phyloP scores from a whole-genome alignment of 2,329 filamentous ascomycete genomes.

The Fusarium nelsonii region DNA sequence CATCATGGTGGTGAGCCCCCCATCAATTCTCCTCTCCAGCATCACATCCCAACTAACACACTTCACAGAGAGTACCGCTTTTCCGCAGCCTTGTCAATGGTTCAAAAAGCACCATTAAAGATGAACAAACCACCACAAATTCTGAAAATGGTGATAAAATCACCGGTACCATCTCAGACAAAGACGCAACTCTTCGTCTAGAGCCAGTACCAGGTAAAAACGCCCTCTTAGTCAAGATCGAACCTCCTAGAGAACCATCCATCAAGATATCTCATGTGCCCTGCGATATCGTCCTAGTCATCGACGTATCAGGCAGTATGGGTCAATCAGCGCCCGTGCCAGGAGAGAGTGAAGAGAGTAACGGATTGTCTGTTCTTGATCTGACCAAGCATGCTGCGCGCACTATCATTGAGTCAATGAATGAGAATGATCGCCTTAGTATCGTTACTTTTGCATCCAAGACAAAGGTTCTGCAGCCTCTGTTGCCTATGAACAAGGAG shows the following conservation, averaged over 20 bases:
- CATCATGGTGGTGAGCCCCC: constrained; percentile 29
- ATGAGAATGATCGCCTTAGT: constrained; percentile 66
- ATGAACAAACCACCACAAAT: not conserved
- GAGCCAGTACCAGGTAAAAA: constrained; percentile 56
- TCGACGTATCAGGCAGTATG: constrained; percentile 73
- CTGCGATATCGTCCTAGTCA: constrained; percentile 71
- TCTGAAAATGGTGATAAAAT: not conserved
- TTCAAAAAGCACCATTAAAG: constrained; percentile 3
- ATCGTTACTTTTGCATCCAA: constrained; percentile 66
- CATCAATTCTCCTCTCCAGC: too few relatives aligned
- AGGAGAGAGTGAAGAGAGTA: constrained; percentile 59
- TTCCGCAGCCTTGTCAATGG: constrained; percentile 8
- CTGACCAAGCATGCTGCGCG: constrained; percentile 70
- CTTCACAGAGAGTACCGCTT: constrained; percentile 38
- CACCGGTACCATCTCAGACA: not conserved
- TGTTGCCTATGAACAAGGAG: constrained; percentile 60
- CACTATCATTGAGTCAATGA: constrained; percentile 69
- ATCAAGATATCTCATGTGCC: constrained; percentile 57
- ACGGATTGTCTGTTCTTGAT: constrained; percentile 68
- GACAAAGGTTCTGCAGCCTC: constrained; percentile 59
- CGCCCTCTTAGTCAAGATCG: constrained; percentile 61
- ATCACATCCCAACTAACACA: not conserved
- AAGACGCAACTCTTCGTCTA: constrained; percentile 50
- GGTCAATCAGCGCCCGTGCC: constrained; percentile 59
- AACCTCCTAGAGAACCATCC: constrained; percentile 57